Evolutionary conservation across 139 green algal genomes (phyloP), one percentile per base, ranked within the genome.

Genomic region (Volvox africanus): DNA sequence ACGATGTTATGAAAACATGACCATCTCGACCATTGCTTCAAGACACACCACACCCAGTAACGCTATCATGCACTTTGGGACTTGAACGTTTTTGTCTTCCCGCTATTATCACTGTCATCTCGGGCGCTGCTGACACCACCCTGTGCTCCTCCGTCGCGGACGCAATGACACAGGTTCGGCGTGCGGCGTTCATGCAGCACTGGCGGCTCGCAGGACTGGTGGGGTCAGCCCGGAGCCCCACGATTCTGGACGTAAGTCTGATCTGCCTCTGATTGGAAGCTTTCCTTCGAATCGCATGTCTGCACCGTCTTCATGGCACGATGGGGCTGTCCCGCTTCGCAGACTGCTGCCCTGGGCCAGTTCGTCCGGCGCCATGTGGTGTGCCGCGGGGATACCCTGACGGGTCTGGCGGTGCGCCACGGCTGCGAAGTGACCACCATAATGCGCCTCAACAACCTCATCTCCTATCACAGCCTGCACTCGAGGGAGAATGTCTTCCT

Each of bases 391-490:
- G 88, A 92, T 86, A 90, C 80, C 19, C 71, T 93, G 77, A 87
- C 78, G 68, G 75, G 71, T 26, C 86, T 95, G 88, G 94, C 95
- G 44, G 93, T 96, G 90, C 77, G 92, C 30, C 62, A 96, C 67
- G 83, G 76, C 69, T 81, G 22, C 18, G 28, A 65, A 86, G 81
- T 95, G 26, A 82, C 89, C 0, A 55, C 75, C 33, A 68, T 95
- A 22, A 93, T 90, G 79, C 80, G 89, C 1, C 50, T 93, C 1
- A 95, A 95, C 89, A 95, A 95, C 92, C 62, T 95, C 44, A 92
- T 94, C 36, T 88, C 62, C 24, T 90, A 95, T 28, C 90, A 93
- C 35, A 87, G 75, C 14, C 89, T 95, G 37, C 55, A 90, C 35
- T 94, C 93, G 1, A 61, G 93, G 32, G 88, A 85, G 17, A 21